A percentile compares a stretch with the other conserved stretches of the same genome.
These are phyloP conservation scores for Catunica adiposa DNA, from an alignment of 2,329 filamentous ascomycete species.

Conservation along the genomic window DNA sequence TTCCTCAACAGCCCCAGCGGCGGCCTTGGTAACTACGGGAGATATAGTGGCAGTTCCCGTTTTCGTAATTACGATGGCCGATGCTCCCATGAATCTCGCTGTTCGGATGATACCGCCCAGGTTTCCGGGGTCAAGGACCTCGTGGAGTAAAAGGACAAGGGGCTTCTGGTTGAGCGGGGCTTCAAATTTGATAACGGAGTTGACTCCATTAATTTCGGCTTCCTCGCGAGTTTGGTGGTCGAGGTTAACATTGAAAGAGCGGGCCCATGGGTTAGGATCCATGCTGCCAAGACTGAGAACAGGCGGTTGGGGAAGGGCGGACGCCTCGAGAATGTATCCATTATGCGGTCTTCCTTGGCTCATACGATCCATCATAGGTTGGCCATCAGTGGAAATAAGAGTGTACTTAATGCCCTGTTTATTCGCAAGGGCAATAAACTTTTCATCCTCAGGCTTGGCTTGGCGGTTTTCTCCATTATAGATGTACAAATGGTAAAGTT, in stretches of 20 bases:
- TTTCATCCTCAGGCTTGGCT: conserved; percentile 29
- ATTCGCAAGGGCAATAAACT: conserved; percentile 31
- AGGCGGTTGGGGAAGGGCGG: conserved; percentile 59
- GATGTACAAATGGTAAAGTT: conserved; percentile 73
- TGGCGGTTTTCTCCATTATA: conserved; percentile 42
- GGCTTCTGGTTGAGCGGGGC: conserved; percentile 33
- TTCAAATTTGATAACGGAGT: conserved; percentile 6
- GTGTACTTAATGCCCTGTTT: conserved; percentile 36
- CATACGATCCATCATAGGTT: conserved; percentile 67
- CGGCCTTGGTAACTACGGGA: conserved; percentile 68
- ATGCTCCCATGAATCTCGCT: conserved; percentile 77
- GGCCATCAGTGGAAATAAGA: conserved; percentile 41
- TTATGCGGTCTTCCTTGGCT: conserved; percentile 74
- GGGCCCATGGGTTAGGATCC: conserved; percentile 26
- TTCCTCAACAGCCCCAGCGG: conserved; percentile 71
- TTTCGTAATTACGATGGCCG: conserved; percentile 62
- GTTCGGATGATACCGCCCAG: conserved; percentile 78
- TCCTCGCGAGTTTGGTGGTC: conserved; percentile 62
- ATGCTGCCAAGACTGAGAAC: conserved; percentile 40
- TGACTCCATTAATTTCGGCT: conserved; percentile 47
- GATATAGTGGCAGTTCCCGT: conserved; percentile 28
- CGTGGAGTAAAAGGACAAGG: conserved; percentile 56
- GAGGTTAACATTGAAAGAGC: conserved; percentile 42
- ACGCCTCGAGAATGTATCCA: conserved; percentile 73
- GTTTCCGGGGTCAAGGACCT: conserved; percentile 75